Conservation (phyloP, 441 rosid genomes). For the Manihot esculenta region DNA sequence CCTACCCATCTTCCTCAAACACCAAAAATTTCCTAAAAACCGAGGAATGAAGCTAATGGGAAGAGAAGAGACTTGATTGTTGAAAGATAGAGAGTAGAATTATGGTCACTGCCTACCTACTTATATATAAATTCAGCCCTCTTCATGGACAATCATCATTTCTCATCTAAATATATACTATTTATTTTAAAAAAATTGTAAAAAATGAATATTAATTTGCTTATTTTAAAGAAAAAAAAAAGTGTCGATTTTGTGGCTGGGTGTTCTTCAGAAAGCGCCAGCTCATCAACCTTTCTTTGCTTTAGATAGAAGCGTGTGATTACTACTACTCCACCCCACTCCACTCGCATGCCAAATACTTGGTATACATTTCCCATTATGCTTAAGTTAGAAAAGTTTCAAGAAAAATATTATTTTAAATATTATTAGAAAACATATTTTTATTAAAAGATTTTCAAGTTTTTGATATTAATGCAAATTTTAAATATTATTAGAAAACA, state of each 20-base stretch:
- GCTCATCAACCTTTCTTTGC: conserved; percentile 35
- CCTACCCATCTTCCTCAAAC: conserved; percentile 61
- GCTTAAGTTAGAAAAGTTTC: too few relatives aligned
- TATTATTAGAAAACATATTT: too few relatives aligned
- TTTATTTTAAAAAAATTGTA: neutral
- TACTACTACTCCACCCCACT: conserved; percentile 12
- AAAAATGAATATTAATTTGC: too few relatives aligned
- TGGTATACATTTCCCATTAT: too few relatives aligned
- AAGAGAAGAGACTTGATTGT: neutral
- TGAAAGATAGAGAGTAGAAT: neutral
- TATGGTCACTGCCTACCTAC: conserved; percentile 6
- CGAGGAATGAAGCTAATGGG: too few relatives aligned
- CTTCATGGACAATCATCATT: neutral
- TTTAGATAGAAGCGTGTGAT: conserved; percentile 33
- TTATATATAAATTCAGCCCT: conserved; percentile 13
- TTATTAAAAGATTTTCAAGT: too few relatives aligned
- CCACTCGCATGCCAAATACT: neutral
- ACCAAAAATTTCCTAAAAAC: too few relatives aligned
- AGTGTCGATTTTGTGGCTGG: neutral
- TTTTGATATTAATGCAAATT: too few relatives aligned
- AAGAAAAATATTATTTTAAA: too few relatives aligned
- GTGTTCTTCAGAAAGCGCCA: conserved; percentile 30
- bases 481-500: too few relatives aligned
- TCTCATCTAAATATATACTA: neutral
- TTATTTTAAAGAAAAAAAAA: neutral